Conservation (phyloP, 768 basidiomycete genomes). For the Russula emetica region DNA sequence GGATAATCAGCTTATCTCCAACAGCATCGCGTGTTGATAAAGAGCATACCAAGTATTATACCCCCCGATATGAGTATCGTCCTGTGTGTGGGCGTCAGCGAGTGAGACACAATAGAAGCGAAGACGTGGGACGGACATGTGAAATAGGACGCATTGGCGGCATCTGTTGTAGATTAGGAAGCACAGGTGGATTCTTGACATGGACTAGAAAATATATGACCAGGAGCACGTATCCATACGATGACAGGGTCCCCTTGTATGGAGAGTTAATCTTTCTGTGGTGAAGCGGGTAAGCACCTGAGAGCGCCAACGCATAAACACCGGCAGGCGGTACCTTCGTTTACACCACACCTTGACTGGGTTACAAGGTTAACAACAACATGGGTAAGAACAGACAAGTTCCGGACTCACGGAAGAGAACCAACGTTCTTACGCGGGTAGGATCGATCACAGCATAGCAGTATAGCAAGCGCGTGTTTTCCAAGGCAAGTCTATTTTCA, state of each 20-base stretch:
- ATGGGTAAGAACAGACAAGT: conserved; percentile 25
- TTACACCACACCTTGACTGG: conserved; percentile 99
- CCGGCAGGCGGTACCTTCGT: conserved; percentile 52
- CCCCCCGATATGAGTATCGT: conserved; percentile 74
- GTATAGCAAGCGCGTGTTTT: conserved; percentile 93
- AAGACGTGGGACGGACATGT: conserved; percentile 43
- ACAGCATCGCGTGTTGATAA: not conserved
- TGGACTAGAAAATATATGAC: conserved; percentile 98
- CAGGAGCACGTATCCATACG: conserved; percentile 96
- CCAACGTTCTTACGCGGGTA: conserved; percentile 86
- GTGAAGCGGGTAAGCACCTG: conserved; percentile 5
- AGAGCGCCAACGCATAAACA: conserved; percentile 25
- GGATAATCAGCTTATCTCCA: not conserved
- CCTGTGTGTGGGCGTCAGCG: conserved; percentile 41
- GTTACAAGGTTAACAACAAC: not conserved
- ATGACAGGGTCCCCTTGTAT: conserved; percentile 93
- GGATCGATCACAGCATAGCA: conserved; percentile 98
- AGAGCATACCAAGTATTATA: conserved; percentile 65
- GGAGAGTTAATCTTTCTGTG: conserved; percentile 95
- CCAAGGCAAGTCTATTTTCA: conserved; percentile 93
- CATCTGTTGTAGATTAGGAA: conserved; percentile 95
- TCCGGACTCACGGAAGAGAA: conserved; percentile 83
- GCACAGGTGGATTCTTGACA: conserved; percentile 93
- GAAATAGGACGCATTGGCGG: conserved; percentile 85
- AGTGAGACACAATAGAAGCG: conserved; percentile 12